Evolutionary conservation across 352 stramenopile genomes (phyloP), one percentile per base, ranked within the genome.

Genomic region (Phytophthora citricola): DNA sequence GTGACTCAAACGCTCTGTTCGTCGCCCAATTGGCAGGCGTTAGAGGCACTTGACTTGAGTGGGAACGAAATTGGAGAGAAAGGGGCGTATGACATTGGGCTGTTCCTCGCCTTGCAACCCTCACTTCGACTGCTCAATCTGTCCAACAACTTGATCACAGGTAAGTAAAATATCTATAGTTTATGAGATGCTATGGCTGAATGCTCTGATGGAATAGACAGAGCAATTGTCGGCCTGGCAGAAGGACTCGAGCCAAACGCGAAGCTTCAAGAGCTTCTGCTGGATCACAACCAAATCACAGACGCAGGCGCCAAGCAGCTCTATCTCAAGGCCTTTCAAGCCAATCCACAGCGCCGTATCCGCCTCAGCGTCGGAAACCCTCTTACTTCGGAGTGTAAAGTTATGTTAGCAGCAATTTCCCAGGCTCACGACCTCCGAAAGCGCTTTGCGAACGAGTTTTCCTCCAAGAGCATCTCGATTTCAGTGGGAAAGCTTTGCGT

Each of bases 401-500:
- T 81, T 29, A 87, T 81, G 71, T 53, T 85, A 11, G 59, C 66
- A 15, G 78, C 83, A 0, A 80, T 91, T 60, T 78, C 75, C 0
- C 81, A 89, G 29, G 78, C 83, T 0, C 74, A 89, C 32, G 83
- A 86, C 39, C 55, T 91, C 5, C 75, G 75, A 20, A 80, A 89
- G 47, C 71, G 73, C 2, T 85, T 91, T n/a, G 49, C 51, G 6
- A 76, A 63, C 9, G 74, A 86, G 12, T 85, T 83, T 51, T 70
- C 59, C 38, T 22, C 43, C 41, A 65, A n/a, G 73, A 81, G 36
- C 60, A 63, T 15, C 69, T 89, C 8, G 69, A 81, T 0, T 64
- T 87, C 26, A 86, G 79, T 44, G 78, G 72, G 26, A 69, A 63
- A 24, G 48, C 48, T 1, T 71, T 91, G 8, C 76, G 78, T 0